phyloP scores from a whole-genome alignment of 768 basidiomycete species.

The Lactarius tabidus region DNA sequence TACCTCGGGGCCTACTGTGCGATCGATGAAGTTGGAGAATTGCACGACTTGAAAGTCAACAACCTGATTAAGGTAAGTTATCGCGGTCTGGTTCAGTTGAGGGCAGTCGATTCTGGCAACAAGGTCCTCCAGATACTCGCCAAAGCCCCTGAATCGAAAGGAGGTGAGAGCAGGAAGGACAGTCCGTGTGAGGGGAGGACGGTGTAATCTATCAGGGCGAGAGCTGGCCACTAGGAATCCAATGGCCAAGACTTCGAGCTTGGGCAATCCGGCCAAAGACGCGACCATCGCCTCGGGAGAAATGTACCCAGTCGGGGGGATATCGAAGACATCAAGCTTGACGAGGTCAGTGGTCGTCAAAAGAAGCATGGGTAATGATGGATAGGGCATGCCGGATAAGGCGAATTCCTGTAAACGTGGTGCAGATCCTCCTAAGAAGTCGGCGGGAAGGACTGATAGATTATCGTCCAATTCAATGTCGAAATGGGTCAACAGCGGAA shows the following conservation, averaged over 20 bases:
- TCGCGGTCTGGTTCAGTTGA: not conserved
- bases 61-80: not conserved
- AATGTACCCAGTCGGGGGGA: too few species aligned
- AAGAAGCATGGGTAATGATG: too few species aligned
- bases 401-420: too few species aligned
- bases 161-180: not conserved
- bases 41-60: conserved; percentile 33
- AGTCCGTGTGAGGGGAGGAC: not conserved
- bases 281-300: not conserved
- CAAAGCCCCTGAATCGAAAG: not conserved
- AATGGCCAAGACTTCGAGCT: not conserved
- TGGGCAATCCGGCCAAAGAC: not conserved
- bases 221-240: not conserved
- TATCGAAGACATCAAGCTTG: too few species aligned
- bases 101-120: not conserved
- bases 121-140: not conserved
- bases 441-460: too few species aligned
- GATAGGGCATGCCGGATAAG: too few species aligned
- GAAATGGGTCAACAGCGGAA: too few species aligned
- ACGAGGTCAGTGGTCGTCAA: too few species aligned
- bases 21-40: not conserved
- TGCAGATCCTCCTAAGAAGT: too few species aligned
- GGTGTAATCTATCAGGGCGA: not conserved
- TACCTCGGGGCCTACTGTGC: not conserved
- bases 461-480: not conserved